A percentile compares a stretch with the other conserved stretches of the same genome.
Evolutionary conservation across 305 asterid species (phyloP).

Genomic region (Solanum hybrid): DNA sequence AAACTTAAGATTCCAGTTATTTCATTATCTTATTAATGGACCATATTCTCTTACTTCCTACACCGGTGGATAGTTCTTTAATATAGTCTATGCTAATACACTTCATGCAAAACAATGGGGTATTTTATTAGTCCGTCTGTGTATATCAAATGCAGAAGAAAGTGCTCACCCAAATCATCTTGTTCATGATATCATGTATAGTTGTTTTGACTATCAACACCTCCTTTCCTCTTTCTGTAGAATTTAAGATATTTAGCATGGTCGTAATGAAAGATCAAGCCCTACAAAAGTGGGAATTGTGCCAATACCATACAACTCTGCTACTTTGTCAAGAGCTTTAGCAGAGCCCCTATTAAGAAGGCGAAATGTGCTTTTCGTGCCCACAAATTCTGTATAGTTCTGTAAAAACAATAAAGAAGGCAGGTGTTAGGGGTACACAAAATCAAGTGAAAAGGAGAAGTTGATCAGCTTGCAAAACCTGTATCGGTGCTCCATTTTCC

Average conservation of each 20-base stretch:
- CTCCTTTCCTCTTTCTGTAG: slow-evolving; percentile 84
- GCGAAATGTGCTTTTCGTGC: slow-evolving; percentile 90
- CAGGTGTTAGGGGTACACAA: slow-evolving; percentile 12
- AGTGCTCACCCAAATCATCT: slow-evolving; percentile 74
- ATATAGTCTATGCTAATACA: background rate
- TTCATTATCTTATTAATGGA: background rate
- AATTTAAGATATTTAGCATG: slow-evolving; percentile 17
- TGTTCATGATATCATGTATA: slow-evolving; percentile 92
- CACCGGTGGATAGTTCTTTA: background rate
- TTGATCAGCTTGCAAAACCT: slow-evolving; percentile 36
- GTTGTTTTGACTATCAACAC: slow-evolving; percentile 88
- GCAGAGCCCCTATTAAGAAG: slow-evolving; percentile 99
- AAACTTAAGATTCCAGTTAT: background rate
- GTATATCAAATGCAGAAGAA: background rate
- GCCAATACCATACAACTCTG: slow-evolving; percentile 81
- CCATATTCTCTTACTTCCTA: background rate
- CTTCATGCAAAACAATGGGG: background rate
- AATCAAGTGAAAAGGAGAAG: slow-evolving; percentile 3
- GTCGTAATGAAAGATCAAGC: slow-evolving; percentile 6
- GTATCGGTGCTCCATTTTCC: slow-evolving; percentile 97
- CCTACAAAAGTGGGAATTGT: slow-evolving; percentile 16
- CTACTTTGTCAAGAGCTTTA: slow-evolving; percentile 98
- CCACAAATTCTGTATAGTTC: slow-evolving; percentile 84
- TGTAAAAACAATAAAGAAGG: slow-evolving; percentile 22
- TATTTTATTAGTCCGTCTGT: background rate